Evolutionary conservation across 2,329 filamentous ascomycete genomes (phyloP).

Genomic region (Aciculosporium take): DNA sequence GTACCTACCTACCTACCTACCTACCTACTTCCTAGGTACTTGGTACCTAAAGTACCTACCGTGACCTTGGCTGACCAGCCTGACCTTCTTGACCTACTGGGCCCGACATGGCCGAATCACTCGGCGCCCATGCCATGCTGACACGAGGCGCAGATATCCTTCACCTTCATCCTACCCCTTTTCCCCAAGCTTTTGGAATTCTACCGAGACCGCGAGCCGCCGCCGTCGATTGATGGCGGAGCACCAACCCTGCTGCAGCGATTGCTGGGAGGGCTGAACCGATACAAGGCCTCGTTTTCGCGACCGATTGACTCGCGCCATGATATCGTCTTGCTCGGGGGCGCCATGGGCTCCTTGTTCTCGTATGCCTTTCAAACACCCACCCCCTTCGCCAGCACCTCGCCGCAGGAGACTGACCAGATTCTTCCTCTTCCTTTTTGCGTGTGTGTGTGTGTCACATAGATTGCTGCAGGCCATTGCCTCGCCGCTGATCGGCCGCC

Average conservation of each 20-base stretch:
- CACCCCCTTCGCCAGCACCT: background rate
- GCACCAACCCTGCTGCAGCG: constrained; percentile 58
- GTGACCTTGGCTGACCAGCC: too few species aligned
- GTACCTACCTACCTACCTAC: too few species aligned
- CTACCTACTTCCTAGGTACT: too few species aligned
- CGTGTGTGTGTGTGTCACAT: too few species aligned
- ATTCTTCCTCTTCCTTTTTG: too few species aligned
- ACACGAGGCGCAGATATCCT: constrained; percentile 57
- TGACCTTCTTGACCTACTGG: background rate
- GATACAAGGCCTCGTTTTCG: constrained; percentile 88
- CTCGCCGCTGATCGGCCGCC: constrained; percentile 74
- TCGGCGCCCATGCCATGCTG: too few species aligned
- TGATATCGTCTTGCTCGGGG: constrained; percentile 90
- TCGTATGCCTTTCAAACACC: constrained; percentile 30
- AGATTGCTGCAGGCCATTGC: constrained; percentile 84
- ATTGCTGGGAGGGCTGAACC: constrained; percentile 71
- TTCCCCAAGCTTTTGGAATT: constrained; percentile 93
- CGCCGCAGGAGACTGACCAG: background rate
- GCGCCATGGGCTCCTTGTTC: constrained; percentile 86
- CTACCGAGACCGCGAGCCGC: constrained; percentile 73
- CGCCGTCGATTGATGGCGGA: constrained; percentile 27
- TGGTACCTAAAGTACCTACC: too few species aligned
- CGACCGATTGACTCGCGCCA: constrained; percentile 90
- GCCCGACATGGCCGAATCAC: too few species aligned
- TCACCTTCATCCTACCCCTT: constrained; percentile 93